Evolutionary conservation across 1,284 basidiomycete species (phyloP).

Genomic region (Sporisorium sorghi): DNA sequence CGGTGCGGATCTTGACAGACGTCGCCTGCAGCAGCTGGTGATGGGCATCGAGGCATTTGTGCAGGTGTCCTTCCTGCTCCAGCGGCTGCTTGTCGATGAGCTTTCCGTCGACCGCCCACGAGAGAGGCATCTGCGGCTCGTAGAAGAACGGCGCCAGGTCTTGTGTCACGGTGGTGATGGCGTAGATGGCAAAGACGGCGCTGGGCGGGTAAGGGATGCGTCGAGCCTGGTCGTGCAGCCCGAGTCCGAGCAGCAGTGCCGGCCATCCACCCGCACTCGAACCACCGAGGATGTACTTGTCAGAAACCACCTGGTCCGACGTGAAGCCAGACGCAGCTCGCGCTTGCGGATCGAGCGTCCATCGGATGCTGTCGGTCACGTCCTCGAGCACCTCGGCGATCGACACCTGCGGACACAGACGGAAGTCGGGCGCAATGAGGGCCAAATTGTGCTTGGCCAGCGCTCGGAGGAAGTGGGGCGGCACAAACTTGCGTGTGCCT

Average conservation of each 20-base stretch:
- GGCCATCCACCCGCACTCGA: slow-evolving; percentile 57
- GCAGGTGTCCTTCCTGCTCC: slow-evolving; percentile 31
- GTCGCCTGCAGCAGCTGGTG: slow-evolving; percentile 23
- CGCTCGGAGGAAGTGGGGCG: slow-evolving; percentile 49
- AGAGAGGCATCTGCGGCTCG: slow-evolving; percentile 44
- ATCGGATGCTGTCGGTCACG: slow-evolving; percentile 44
- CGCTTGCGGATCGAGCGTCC: slow-evolving; percentile 29
- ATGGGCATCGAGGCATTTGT: slow-evolving; percentile 27
- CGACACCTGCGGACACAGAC: slow-evolving; percentile 55
- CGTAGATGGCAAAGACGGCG: slow-evolving; percentile 54
- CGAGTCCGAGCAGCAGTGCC: slow-evolving; percentile 50
- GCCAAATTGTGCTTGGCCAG: slow-evolving; percentile 45
- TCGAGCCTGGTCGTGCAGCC: slow-evolving; percentile 24
- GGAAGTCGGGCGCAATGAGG: slow-evolving; percentile 53
- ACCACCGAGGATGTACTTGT: slow-evolving; percentile 50
- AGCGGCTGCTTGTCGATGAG: slow-evolving; percentile 29
- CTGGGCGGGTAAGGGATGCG: slow-evolving; percentile 30
- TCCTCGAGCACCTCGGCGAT: slow-evolving; percentile 50
- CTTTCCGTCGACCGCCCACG: slow-evolving; percentile 45
- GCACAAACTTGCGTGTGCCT: slow-evolving; percentile 56
- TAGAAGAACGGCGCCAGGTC: slow-evolving; percentile 48
- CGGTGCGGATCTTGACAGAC: slow-evolving; percentile 32
- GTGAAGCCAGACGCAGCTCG: slow-evolving; percentile 32
- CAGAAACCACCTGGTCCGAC: slow-evolving; percentile 18
- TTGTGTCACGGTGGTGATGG: slow-evolving; percentile 49